A percentile compares a stretch with the other conserved stretches of the same genome.
Evolutionary conservation across 768 basidiomycete genomes (phyloP).

Genomic region (Sarcodon aspratus): DNA sequence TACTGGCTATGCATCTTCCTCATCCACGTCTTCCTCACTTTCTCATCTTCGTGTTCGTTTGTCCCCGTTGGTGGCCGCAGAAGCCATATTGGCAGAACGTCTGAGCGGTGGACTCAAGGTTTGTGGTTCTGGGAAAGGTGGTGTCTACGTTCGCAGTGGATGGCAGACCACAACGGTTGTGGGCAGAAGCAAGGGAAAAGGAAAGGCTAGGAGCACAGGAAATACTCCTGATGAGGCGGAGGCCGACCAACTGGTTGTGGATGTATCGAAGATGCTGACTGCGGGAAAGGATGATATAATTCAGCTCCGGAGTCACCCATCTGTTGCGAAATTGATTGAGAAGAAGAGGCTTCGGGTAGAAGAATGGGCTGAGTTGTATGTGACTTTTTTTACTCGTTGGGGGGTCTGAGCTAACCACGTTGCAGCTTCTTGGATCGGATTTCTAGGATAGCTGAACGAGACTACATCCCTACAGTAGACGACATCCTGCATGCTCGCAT

Average conservation of each 20-base stretch:
- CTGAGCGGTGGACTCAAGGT: conserved; percentile 66
- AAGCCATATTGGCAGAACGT: conserved; percentile 54
- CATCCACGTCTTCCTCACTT: conserved; percentile 2
- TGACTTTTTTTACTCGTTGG: conserved; percentile 6
- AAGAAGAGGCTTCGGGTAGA: conserved; percentile 67
- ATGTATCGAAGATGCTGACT: conserved; percentile 49
- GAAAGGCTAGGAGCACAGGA: conserved; percentile 18
- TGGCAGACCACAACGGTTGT: conserved; percentile 51
- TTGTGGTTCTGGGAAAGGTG: conserved; percentile 60
- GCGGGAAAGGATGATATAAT: conserved; percentile 53
- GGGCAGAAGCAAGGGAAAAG: conserved; percentile 14
- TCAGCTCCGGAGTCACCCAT: conserved; percentile 62
- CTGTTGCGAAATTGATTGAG: conserved; percentile 56
- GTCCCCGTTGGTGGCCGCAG: conserved; percentile 46
- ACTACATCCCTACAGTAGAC: conserved; percentile 76
- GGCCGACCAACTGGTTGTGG: conserved; percentile 45
- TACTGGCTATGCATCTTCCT: conserved; percentile 14
- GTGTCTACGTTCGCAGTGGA: conserved; percentile 67
- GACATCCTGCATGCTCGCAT: conserved; percentile 86
- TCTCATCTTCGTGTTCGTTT: conserved; percentile 41
- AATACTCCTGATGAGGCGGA: conserved; percentile 22
- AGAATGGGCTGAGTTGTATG: conserved; percentile 86
- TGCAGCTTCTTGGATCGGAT: conserved; percentile 68
- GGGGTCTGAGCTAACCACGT: neutral
- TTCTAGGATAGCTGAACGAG: conserved; percentile 50